These are phyloP conservation scores for Phytophthora macrochlamydospora DNA, from an alignment of 352 stramenopile genomes.

Conservation along the genomic window DNA sequence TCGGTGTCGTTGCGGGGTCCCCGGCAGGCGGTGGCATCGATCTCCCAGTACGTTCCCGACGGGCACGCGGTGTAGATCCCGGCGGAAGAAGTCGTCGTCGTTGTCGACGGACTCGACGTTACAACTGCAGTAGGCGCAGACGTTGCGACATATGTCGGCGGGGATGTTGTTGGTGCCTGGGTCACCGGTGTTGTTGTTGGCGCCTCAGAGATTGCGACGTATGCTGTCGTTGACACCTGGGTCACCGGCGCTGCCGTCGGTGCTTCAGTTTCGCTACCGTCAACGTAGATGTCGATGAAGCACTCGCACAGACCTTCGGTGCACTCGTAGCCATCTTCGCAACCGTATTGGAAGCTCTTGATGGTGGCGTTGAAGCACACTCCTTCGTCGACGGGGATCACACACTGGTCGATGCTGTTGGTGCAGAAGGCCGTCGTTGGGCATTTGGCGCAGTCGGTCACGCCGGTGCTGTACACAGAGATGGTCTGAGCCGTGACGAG, in stretches of 20 bases:
- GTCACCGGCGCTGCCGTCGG: neutral
- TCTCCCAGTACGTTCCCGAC: constrained; percentile 27
- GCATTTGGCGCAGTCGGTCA: constrained; percentile 21
- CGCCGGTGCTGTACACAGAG: constrained; percentile 11
- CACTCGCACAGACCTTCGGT: constrained; percentile 33
- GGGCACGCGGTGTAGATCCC: constrained; percentile 25
- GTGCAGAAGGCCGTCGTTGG: constrained; percentile 27
- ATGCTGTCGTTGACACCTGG: too few relatives aligned
- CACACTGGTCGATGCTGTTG: constrained; percentile 12
- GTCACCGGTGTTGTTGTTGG: neutral
- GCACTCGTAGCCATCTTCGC: constrained; percentile 24
- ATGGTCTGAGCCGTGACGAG: neutral
- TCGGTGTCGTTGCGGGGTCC: constrained; percentile 19
- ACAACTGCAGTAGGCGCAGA: neutral
- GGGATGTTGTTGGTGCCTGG: too few relatives aligned
- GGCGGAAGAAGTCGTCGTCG: neutral
- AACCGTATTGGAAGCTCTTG: neutral
- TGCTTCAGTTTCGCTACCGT: neutral
- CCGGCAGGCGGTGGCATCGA: constrained; percentile 25
- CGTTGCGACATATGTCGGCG: neutral
- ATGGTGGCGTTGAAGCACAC: constrained; percentile 31
- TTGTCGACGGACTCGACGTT: neutral
- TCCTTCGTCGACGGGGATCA: constrained; percentile 7
- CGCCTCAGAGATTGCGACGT: too few relatives aligned
- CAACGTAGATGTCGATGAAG: constrained; percentile 18